Conservation (phyloP, 495 filamentous ascomycete genomes). For the Aspergillus funiculosus region DNA sequence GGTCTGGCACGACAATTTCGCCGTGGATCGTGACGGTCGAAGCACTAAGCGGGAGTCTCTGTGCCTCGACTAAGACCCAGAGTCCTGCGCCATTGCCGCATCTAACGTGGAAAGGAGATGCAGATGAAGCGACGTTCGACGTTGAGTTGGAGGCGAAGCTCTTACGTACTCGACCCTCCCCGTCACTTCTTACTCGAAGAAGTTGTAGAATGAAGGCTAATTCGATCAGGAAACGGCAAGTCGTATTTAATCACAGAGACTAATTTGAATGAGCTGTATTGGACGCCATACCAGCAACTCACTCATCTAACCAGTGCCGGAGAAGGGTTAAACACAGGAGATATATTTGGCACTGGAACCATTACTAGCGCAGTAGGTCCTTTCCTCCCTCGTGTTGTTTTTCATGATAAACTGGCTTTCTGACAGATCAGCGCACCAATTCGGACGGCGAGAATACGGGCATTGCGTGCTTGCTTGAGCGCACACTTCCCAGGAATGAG, state of each 20-base stretch:
- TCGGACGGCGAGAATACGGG: slow-evolving; percentile 13
- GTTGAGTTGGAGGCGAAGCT: slow-evolving; percentile 16
- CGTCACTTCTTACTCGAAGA: no score
- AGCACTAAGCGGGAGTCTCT: slow-evolving; percentile 57
- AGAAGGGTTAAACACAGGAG: slow-evolving; percentile 19
- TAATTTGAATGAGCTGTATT: slow-evolving; percentile 25
- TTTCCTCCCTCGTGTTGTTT: background rate
- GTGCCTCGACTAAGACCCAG: background rate
- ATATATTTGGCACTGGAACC: slow-evolving; percentile 27
- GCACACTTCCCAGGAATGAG: slow-evolving; percentile 7
- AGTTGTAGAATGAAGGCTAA: no score
- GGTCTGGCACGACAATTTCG: slow-evolving; percentile 73
- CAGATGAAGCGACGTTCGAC: slow-evolving; percentile 17
- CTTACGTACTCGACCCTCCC: slow-evolving; percentile 21
- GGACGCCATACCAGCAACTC: slow-evolving; percentile 25
- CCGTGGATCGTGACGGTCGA: slow-evolving; percentile 80
- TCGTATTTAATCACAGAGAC: slow-evolving; percentile 15
- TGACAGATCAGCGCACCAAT: slow-evolving; percentile 10
- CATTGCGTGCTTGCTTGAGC: slow-evolving; percentile 22
- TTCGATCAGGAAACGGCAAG: slow-evolving; percentile 18
- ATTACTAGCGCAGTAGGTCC: slow-evolving; percentile 19
- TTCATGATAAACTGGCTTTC: background rate
- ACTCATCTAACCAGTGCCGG: slow-evolving; percentile 20
- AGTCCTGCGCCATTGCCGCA: slow-evolving; percentile 9
- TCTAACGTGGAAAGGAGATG: slow-evolving; percentile 12